phyloP scores from a whole-genome alignment of 78 protist genomes.

The Protostelium mycophagum region DNA sequence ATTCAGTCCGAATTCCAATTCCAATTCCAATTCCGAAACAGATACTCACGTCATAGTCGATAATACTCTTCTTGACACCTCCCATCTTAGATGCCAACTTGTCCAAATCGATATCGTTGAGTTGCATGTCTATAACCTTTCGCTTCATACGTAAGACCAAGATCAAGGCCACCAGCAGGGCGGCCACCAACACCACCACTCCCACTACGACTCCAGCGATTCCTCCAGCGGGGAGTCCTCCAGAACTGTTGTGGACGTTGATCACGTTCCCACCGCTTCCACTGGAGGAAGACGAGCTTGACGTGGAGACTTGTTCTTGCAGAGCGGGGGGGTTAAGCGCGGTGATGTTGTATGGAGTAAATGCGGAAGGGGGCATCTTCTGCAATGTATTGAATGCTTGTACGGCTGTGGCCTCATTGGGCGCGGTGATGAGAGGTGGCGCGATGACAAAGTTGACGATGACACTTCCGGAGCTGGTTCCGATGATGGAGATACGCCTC shows the following conservation, averaged over 20 bases:
- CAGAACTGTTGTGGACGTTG: too few species aligned
- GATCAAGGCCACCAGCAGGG: background rate
- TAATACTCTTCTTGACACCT: background rate
- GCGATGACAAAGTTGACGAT: background rate
- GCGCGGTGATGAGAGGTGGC: background rate
- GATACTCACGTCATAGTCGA: background rate
- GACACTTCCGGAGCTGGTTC: background rate
- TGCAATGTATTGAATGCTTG: background rate
- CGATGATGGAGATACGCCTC: background rate
- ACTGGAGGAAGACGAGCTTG: too few species aligned
- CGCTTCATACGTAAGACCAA: background rate
- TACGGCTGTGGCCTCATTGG: background rate
- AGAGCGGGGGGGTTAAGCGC: background rate
- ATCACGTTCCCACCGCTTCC: background rate
- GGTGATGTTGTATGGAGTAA: background rate
- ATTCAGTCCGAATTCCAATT: background rate
- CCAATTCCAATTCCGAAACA: background rate
- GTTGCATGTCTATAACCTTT: background rate
- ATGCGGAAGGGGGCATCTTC: background rate
- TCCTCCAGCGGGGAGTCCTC: background rate
- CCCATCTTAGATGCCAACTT: background rate
- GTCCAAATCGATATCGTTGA: background rate
- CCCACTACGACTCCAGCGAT: background rate
- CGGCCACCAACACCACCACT: background rate
- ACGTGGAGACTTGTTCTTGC: too few species aligned